phyloP scores from a whole-genome alignment of 805 yeast species.

The Candida saitoana region DNA sequence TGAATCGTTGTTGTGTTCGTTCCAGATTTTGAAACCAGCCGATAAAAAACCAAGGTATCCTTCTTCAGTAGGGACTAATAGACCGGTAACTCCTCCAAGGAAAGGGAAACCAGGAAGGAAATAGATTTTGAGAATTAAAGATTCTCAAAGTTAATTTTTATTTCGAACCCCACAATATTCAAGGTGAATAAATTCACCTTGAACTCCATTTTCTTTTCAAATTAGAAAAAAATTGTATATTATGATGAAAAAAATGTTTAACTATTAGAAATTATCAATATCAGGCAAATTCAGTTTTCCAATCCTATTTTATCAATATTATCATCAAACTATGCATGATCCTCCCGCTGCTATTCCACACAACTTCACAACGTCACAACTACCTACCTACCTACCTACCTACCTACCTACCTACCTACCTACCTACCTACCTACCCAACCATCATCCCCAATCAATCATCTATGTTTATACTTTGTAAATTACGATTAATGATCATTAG shows the following conservation, averaged over 20 bases:
- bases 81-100: slow-evolving; percentile 12
- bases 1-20: slow-evolving; percentile 91
- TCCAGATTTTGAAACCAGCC: slow-evolving; percentile 96
- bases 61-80: slow-evolving; percentile 23
- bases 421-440: not conserved
- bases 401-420: not conserved
- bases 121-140: slow-evolving; percentile 4
- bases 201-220: not conserved
- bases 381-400: not conserved
- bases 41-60: slow-evolving; percentile 81
- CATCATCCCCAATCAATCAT: not conserved
- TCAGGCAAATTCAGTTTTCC: not conserved
- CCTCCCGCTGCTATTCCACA: not conserved
- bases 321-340: too few species aligned
- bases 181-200: too few species aligned
- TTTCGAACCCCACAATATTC: not conserved
- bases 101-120: slow-evolving; percentile 11
- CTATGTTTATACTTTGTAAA: slow-evolving; percentile 2
- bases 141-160: too few species aligned
- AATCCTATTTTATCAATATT: too few species aligned
- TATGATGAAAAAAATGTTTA: not conserved
- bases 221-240: not conserved
- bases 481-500: not conserved
- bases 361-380: not conserved
- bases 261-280: not conserved